phyloP scores from a whole-genome alignment of 768 basidiomycete genomes.

The Pluteus cervinus region DNA sequence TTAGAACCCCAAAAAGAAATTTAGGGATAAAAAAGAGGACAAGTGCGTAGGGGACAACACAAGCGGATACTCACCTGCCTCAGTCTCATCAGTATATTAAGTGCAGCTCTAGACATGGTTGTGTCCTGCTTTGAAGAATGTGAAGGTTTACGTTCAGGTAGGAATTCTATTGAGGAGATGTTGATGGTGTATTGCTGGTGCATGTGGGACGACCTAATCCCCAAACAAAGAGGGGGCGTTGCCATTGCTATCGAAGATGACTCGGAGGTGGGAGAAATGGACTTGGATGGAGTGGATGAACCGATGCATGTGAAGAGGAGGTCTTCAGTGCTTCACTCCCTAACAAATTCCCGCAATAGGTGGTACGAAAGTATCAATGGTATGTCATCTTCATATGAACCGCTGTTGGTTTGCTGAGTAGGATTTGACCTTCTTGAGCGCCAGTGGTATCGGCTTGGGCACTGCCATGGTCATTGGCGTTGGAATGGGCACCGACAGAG shows the following conservation, averaged over 20 bases:
- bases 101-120: slow-evolving; percentile 32
- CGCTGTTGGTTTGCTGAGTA: slow-evolving; percentile 8
- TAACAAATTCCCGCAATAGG: slow-evolving; percentile 27
- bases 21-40: too few relatives aligned
- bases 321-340: slow-evolving; percentile 1
- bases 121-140: slow-evolving; percentile 23
- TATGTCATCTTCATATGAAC: slow-evolving; percentile 28
- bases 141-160: slow-evolving; percentile 20
- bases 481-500: too few relatives aligned
- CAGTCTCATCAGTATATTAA: slow-evolving; percentile 31
- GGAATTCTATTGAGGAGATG: slow-evolving; percentile 30
- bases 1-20: too few relatives aligned
- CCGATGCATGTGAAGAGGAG: too few relatives aligned
- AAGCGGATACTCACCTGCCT: slow-evolving; percentile 20
- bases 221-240: too few relatives aligned
- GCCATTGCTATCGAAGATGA: too few relatives aligned
- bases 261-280: too few relatives aligned
- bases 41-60: too few relatives aligned
- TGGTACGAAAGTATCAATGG: slow-evolving; percentile 30
- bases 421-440: slow-evolving; percentile 7
- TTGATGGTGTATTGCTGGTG: slow-evolving; percentile 25
- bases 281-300: too few relatives aligned
- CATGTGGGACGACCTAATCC: too few relatives aligned
- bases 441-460: not conserved
- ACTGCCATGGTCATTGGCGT: too few relatives aligned